Percentiles rank a stretch among this genome's conserved stretches.
phyloP scores from a whole-genome alignment of 768 basidiomycete genomes.

The Royoungia palumana region DNA sequence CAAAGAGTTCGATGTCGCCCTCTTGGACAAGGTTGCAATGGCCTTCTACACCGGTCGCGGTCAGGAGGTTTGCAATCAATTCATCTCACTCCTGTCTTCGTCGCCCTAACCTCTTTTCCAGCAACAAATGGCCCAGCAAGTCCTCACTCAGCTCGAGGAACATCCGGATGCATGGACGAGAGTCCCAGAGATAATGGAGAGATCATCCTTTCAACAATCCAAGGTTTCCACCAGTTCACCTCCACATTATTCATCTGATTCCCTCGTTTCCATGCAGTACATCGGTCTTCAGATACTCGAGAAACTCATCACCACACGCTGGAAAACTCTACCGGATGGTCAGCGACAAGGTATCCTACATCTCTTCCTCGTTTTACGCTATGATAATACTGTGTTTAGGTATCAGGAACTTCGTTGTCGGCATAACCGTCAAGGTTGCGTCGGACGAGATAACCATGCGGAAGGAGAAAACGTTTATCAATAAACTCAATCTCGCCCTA shows the following conservation, averaged over 20 bases:
- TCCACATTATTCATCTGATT: slow-evolving; percentile 10
- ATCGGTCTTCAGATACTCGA: slow-evolving; percentile 97
- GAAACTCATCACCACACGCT: slow-evolving; percentile 89
- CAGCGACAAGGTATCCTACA: slow-evolving; percentile 74
- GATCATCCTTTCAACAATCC: slow-evolving; percentile 77
- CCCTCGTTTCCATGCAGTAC: slow-evolving; percentile 51
- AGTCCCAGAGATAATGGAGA: slow-evolving; percentile 91
- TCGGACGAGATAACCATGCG: slow-evolving; percentile 86
- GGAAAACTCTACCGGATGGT: slow-evolving; percentile 93
- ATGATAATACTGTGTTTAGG: slow-evolving; percentile 42
- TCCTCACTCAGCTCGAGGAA: slow-evolving; percentile 95
- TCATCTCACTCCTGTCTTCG: slow-evolving; percentile 1
- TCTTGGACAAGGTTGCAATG: slow-evolving; percentile 92
- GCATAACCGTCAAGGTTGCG: slow-evolving; percentile 87
- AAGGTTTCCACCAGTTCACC: slow-evolving; percentile 49
- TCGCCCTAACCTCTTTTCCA: slow-evolving; percentile 33
- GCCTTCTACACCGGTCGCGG: slow-evolving; percentile 86
- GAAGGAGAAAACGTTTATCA: slow-evolving; percentile 90
- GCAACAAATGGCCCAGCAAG: slow-evolving; percentile 94
- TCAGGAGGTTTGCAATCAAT: slow-evolving; percentile 58
- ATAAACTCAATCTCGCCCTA: slow-evolving; percentile 94
- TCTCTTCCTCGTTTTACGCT: slow-evolving; percentile 1
- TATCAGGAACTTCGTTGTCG: slow-evolving; percentile 95
- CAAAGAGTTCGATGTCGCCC: slow-evolving; percentile 85
- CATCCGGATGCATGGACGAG: slow-evolving; percentile 95